phyloP scores from a whole-genome alignment of 805 yeast species.

The Kockiozyma suomiensis region DNA sequence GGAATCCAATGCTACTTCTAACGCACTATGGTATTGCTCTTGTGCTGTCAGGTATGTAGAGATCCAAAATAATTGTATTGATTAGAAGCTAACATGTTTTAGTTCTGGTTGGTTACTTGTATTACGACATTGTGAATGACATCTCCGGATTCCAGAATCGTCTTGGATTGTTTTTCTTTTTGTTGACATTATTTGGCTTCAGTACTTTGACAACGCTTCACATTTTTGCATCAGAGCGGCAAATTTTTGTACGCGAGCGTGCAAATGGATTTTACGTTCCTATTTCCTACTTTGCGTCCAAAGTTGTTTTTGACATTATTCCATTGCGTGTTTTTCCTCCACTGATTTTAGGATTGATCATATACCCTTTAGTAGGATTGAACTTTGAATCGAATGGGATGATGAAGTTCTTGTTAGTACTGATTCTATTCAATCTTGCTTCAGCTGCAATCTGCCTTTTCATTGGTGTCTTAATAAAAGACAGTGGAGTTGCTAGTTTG shows the following conservation, averaged over 20 bases:
- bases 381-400: constrained; percentile 63
- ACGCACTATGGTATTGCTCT: constrained; percentile 82
- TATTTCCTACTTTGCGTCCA: constrained; percentile 78
- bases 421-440: constrained; percentile 83
- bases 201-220: constrained; percentile 90
- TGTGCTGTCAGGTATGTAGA: constrained; percentile 55
- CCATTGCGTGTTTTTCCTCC: constrained; percentile 96
- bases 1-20: constrained; percentile 86
- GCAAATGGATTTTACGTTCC: constrained; percentile 94
- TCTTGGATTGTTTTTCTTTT: constrained; percentile 87
- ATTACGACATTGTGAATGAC: constrained; percentile 80
- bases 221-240: constrained; percentile 83
- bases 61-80: not conserved
- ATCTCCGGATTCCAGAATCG: constrained; percentile 97
- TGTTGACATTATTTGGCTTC: constrained; percentile 90
- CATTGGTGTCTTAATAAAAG: constrained; percentile 83
- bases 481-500: constrained; percentile 90
- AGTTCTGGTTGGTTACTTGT: constrained; percentile 78
- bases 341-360: constrained; percentile 69
- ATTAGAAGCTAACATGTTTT: not conserved
- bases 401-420: constrained; percentile 67
- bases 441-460: constrained; percentile 82
- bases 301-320: constrained; percentile 86
- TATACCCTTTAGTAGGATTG: constrained; percentile 89
- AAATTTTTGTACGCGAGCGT: constrained; percentile 87